phyloP scores from a whole-genome alignment of 495 filamentous ascomycete genomes.

The Pyronema domesticum region DNA sequence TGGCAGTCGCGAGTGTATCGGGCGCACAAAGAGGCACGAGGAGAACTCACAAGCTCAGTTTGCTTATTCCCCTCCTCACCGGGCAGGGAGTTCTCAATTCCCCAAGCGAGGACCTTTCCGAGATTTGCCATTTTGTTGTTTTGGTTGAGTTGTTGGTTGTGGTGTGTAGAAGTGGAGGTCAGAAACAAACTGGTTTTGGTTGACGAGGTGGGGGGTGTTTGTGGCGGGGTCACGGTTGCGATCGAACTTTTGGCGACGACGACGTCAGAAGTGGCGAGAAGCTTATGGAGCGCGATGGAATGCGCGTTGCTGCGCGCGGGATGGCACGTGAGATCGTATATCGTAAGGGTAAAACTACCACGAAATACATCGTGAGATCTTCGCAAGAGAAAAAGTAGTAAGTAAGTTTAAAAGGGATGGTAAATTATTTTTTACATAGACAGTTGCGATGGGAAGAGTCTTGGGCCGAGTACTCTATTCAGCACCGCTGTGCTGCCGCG shows the following conservation, averaged over 20 bases:
- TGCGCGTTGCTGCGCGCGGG: neutral
- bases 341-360: too few relatives aligned
- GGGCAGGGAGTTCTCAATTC: slow-evolving; percentile 56
- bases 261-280: slow-evolving; percentile 6
- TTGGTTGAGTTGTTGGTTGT: neutral
- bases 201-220: neutral
- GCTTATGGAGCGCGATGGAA: neutral
- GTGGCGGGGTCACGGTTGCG: neutral
- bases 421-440: too few relatives aligned
- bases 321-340: too few relatives aligned
- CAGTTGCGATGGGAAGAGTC: too few relatives aligned
- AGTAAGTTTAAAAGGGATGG: too few relatives aligned
- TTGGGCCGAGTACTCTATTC: too few relatives aligned
- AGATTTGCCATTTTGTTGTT: slow-evolving; percentile 28
- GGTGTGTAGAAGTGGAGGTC: neutral
- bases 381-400: too few relatives aligned
- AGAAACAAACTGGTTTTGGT: neutral
- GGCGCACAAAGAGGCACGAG: slow-evolving; percentile 3
- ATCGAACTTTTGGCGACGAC: neutral
- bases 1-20: too few relatives aligned
- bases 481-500: too few relatives aligned
- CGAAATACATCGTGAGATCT: too few relatives aligned
- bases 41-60: slow-evolving; percentile 15
- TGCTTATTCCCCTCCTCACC: neutral
- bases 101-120: slow-evolving; percentile 82